Base-by-base conservation (phyloP, 495 filamentous ascomycete genomes). In the Sabuloglossum arenarium region DNA sequence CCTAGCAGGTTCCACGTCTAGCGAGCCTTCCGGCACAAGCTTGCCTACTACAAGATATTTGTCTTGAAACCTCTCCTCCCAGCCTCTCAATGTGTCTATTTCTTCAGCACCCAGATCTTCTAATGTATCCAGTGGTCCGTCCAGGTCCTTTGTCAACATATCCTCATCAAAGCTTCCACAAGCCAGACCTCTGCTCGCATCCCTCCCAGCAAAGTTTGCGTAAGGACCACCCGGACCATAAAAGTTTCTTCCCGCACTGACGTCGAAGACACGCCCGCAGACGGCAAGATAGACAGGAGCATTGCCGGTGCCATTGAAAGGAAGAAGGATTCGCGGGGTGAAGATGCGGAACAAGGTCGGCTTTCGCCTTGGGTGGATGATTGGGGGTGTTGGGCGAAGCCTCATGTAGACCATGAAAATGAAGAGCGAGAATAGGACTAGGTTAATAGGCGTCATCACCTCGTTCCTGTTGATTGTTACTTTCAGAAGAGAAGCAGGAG, bases 11-110 rank as follows among this genome's bases (percentile, higher is more conserved):
- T 51, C 28, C 23, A 23, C 47, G 14, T 51, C 47, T 14, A 23
- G 24, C 16, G 47, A 51, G 47, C 47, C 47, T 51, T 6, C 56
- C 25, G 64, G 57, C 37, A 97, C 88, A 63, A 98, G 67, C 70
- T 79, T 84, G n/a, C 91, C 91, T 19, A 98, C 87, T 10, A 97
- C 77, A 31, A 95, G 69, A 69, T 98, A 98, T 73, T 98, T 98
- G 68, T 89, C 87, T 31, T 69, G 68, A 71, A 98, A 98, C 58
- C 88, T 75, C 64, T 88, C 86, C 70, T 94, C 88, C 91, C 91
- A 98, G 6, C 83, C 85, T 65, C 74, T 74, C 66, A 98, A 69
- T 45, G 87, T 83, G 64, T 88, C 86, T 69, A 83, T 72, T 74
- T 96, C 80, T 29, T 94, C 88, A 0, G 64, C 69, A 14, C 76